Base-by-base conservation (phyloP, 257 asterid genomes). In the Cruciata laevipes region DNA sequence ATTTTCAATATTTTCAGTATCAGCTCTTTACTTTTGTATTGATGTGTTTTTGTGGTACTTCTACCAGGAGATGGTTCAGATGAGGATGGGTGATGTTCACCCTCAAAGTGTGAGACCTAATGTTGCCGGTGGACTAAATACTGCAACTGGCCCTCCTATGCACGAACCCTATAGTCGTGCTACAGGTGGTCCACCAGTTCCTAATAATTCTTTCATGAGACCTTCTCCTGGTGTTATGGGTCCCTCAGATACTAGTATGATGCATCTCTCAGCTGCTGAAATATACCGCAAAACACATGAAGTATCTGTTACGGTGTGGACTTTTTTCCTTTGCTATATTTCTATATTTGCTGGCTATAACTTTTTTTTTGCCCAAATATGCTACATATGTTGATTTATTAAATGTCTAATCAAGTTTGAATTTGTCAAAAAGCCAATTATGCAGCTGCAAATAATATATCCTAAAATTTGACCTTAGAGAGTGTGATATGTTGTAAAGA, bases 291-390 rank as follows among this genome's bases (percentile, higher is more conserved):
- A 85, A 75, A 85, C 86, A 80, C 97, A 94, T 55, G 99, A 94
- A 88, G 95, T 94, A 67, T 70, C 95, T n/a, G 96, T 95, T 65
- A 86, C 95, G 87, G 97, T 94, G 66, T 68, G 99, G 78, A 75
- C 37, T 42, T n/a, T 6, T n/a, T 35, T 60, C 35, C 16, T 12
- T 60, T 27, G 23, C 9, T 35, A 20, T 49, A 5, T 42, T 42
- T 2, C 11, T 42, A 12, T 42, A 11, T 10, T 42, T 42, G 11
- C 11, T 13, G 11, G 3, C 51, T 44, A 44, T 44, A 0, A 9
- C 0, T 5, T 23, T 4, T 13, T 25, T 4, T 1, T 68, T 32
- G 30, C 27, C 21, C 14, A 20, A 16, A 11, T 18, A 52, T 31
- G 61, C 59, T 62, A 6, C 24, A n/a, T 3, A 21, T 67, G 5